phyloP scores from a whole-genome alignment of 108 stramenopile species.

The Aurantiochytrium sp. region DNA sequence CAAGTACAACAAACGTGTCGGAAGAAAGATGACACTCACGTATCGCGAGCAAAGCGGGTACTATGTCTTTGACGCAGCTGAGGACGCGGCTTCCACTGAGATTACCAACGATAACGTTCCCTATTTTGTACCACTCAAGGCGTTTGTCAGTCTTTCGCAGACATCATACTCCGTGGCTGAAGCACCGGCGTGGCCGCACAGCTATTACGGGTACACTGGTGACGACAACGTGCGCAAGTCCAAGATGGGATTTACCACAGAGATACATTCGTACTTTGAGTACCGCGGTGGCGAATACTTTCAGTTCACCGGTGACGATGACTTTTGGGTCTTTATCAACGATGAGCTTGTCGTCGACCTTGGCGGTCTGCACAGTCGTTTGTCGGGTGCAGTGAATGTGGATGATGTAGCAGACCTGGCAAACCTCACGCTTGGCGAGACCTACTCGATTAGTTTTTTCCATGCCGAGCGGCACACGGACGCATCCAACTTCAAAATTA shows the following conservation, averaged over 20 bases:
- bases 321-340: neutral
- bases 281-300: neutral
- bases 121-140: neutral
- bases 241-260: neutral
- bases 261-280: neutral
- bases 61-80: neutral
- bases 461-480: neutral
- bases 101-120: neutral
- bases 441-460: neutral
- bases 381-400: neutral
- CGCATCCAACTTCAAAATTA: neutral
- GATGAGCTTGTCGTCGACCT: neutral
- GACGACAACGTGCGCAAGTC: neutral
- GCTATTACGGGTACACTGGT: neutral
- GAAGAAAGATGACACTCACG: neutral
- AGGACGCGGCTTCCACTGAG: neutral
- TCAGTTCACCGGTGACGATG: neutral
- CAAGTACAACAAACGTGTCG: neutral
- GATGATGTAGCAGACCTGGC: neutral
- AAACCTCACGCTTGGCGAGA: neutral
- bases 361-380: neutral
- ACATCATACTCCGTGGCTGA: neutral
- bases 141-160: neutral
- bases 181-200: neutral
- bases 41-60: neutral